Evolutionary conservation across 2,329 filamentous ascomycete genomes (phyloP), one percentile per base, ranked within the genome.

Genomic region (Aureobasidium pullulans): DNA sequence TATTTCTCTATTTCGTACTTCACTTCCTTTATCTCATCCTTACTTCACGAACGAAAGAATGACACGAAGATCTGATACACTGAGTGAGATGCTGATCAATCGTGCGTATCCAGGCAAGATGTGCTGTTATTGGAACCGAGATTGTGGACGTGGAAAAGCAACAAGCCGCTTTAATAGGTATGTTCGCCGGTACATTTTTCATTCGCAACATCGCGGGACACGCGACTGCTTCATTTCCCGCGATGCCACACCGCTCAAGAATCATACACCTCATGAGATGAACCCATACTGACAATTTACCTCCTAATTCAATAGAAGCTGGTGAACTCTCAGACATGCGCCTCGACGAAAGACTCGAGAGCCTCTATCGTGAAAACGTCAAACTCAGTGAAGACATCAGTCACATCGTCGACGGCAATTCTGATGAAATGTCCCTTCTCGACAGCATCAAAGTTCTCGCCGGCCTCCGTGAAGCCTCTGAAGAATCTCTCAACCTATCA

Each of bases 351-450:
- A 73, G 75, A 32, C 71, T 80, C 3, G 76, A 79, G 62, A 69
- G 73, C 37, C 69, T 74, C 15, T 73, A 78, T 44, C 75, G 78
- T 37, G 76, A 78, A 42, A 77, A 79, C 60, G 73, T 80, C 64
- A 77, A 76, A 57, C 67, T 79, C 16, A 71, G 68, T 64, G 76
- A 80, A 61, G 74, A 78, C 61, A 73, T 77, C 39, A 65, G 72
- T 44, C 71, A 74, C 50, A 70, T 76, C 34, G 69, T 77, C 46
- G 72, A 75, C 59, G 74, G 76, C 46, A 72, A 74, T 47, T 72
- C 74, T 28, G 71, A 72, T 58, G 70, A 71, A 50, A 76, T 75
- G 66, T 74, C 75, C 52, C 66, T 73, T 7, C 65, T 73, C 29
- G 73, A 75, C 57, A 72, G 72, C 58, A 70, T 80, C 58, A 73